Base-by-base conservation (phyloP, 2,329 filamentous ascomycete genomes). In the Colletotrichum australisinense region DNA sequence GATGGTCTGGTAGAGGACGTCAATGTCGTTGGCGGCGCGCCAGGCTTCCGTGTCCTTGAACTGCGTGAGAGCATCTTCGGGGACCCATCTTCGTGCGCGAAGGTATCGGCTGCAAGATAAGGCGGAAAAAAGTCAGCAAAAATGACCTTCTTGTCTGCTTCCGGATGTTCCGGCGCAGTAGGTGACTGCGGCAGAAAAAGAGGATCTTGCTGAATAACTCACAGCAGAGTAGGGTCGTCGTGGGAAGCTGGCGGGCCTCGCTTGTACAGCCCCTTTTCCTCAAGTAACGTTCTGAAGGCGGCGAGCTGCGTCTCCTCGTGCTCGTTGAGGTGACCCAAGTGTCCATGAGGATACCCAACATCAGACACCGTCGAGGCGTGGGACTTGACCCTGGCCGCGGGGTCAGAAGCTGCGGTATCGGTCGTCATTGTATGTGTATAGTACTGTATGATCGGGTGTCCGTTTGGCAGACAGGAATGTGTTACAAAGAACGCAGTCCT, bases 41-140 rank as follows among this genome's bases (percentile, higher is more conserved):
- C 95, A 98, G 72, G 94, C 90, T 83, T 97, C 95, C 0, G 95
- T 98, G 67, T 95, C 94, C 78, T 92, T 92, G 85, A 98, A 97
- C 84, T 98, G 95, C 72, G 86, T 88, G 80, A 92, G 92, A 14
- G 95, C 95, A 76, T 96, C 95, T 76, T 91, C 84, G 11, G 94
- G 89, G 32, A 93, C 85, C 87, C 96, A 98, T 82, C 92, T 93
- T 69, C 95, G 91, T 42, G 95, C 95, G 78, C 95, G 93, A 63
- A 98, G 87, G 82, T 93, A 98, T 73, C 95, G 94, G 75, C 94
- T 97, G 78, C 79, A n/a, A 65, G 30, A 52, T 62, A 53, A 73
- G 28, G n/a, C 8, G 19, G 12, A 7, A 35, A n/a, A 63, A 26
- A 62, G 67, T 67, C 64, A 73, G 76, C 63, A 55, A 63, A 42